Base-by-base conservation (phyloP, 108 stramenopile species). In the Nitzschia sp. region DNA sequence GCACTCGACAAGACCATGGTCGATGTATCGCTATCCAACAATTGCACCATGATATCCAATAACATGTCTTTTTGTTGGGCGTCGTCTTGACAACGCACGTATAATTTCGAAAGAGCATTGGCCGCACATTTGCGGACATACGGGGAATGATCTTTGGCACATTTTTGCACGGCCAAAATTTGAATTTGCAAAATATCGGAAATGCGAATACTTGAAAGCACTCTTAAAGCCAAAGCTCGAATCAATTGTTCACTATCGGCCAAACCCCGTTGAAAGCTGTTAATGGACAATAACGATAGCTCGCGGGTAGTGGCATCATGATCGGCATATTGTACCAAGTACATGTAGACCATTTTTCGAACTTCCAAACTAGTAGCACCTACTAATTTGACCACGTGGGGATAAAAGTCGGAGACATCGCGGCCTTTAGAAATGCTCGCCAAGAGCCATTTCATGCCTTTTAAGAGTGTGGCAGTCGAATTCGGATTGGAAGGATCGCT, bases 291-390 rank as follows among this genome's bases (percentile, higher is more conserved):
- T 6, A 99, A 87, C 15, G 97, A 95, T 38, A 99, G 75, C 68
- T 98, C 98, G 11, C 99, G 76, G 64, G 97, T 98, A 6, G 88
- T 82, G 25, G 83, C 74, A 72, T 97, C 86, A 75, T 97, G 88
- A 80, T 95, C 91, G 48, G 93, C 89, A 77, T 97, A 95, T 63
- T 93, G 92, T 28, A 96, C 94, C 18, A 99, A 82, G 78, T 96
- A 99, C 76, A 97, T 98, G 85, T 98, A 99, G 5, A 98, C 97
- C 95, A 99, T 96, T 81, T 99, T 99, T 24, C 98, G 96, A 13
- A 99, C 92, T 75, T 98, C 98, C 53, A 99, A 76, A 62, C 77
- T 85, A 9, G 79, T 83, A 18, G 82, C 95, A 2, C 95, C 93
- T 26, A 98, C 98, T 53, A 98, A 78, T 66, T 95, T 95, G 64